Evolutionary conservation across 345 rosid species (phyloP).

Genomic region (Eutrema heterophyllum): DNA sequence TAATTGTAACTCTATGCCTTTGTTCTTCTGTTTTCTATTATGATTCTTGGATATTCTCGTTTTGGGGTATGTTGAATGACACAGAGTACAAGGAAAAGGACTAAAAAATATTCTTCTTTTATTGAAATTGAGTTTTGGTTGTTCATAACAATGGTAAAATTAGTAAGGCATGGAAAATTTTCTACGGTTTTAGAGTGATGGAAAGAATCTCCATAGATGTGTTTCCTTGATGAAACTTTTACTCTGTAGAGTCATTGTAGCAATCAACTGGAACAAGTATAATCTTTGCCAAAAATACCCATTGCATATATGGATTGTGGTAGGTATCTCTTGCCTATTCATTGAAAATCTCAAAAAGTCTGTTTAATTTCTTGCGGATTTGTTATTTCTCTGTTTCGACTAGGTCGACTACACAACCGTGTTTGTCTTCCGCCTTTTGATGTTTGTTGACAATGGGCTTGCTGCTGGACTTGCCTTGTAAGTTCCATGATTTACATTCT

Average conservation of each 20-base stretch:
- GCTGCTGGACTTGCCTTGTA: conserved; percentile 90
- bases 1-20: background rate
- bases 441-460: conserved; percentile 83
- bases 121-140: too few relatives aligned
- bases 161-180: too few relatives aligned
- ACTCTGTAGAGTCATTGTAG: conserved; percentile 57
- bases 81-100: too few relatives aligned
- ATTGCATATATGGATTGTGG: conserved; percentile 91
- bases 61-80: too few relatives aligned
- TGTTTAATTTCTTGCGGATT: background rate
- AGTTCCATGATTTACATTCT: conserved; percentile 16
- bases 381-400: background rate
- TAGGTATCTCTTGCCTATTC: conserved; percentile 31
- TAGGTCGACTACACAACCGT: conserved; percentile 87
- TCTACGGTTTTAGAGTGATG: too few relatives aligned
- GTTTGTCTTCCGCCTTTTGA: conserved; percentile 72
- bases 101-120: too few relatives aligned
- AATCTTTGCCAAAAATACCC: conserved; percentile 58
- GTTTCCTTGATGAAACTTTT: background rate
- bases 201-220: background rate
- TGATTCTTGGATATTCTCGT: too few relatives aligned
- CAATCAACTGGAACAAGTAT: conserved; percentile 71
- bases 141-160: too few relatives aligned
- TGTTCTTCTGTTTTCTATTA: too few relatives aligned
- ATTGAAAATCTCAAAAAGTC: background rate